phyloP scores from a whole-genome alignment of 1,139 yeast genomes.

The Tardiomyces depauwii region DNA sequence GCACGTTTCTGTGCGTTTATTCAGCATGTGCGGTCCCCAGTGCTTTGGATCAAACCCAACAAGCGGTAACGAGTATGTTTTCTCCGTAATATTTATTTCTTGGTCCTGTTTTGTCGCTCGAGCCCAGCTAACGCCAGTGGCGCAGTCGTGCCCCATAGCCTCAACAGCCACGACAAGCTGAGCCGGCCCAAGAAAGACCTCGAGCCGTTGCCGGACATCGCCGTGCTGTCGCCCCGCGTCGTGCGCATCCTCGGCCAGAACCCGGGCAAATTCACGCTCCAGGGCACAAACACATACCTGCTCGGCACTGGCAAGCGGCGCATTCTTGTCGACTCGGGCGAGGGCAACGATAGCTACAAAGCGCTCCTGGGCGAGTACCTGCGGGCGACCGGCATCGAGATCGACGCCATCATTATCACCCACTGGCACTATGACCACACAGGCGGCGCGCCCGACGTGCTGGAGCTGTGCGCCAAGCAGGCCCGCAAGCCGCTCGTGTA shows the following conservation, averaged over 20 bases:
- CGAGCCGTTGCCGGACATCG: conserved; percentile 15
- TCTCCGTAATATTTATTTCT: neutral
- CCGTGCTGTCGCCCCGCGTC: conserved; percentile 27
- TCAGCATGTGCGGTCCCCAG: neutral
- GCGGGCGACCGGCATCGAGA: conserved; percentile 15
- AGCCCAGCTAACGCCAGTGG: neutral
- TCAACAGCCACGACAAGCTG: neutral
- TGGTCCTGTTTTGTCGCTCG: too few relatives aligned
- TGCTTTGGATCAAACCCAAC: neutral
- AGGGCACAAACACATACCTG: conserved; percentile 32
- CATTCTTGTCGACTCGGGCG: conserved; percentile 30
- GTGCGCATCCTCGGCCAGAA: conserved; percentile 29
- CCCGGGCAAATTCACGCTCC: conserved; percentile 29
- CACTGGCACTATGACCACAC: conserved; percentile 32
- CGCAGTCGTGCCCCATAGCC: neutral
- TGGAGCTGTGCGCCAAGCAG: conserved; percentile 2
- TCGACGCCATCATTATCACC: conserved; percentile 23
- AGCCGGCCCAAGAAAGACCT: neutral
- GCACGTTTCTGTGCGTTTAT: neutral
- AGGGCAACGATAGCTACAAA: conserved; percentile 23
- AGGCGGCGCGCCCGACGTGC: conserved; percentile 21
- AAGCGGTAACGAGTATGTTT: neutral
- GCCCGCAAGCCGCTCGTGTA: conserved; percentile 5
- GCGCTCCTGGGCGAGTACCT: conserved; percentile 17
- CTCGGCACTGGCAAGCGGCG: conserved; percentile 25